Evolutionary conservation across 768 basidiomycete species (phyloP).

Genomic region (Pleurotus djamor): DNA sequence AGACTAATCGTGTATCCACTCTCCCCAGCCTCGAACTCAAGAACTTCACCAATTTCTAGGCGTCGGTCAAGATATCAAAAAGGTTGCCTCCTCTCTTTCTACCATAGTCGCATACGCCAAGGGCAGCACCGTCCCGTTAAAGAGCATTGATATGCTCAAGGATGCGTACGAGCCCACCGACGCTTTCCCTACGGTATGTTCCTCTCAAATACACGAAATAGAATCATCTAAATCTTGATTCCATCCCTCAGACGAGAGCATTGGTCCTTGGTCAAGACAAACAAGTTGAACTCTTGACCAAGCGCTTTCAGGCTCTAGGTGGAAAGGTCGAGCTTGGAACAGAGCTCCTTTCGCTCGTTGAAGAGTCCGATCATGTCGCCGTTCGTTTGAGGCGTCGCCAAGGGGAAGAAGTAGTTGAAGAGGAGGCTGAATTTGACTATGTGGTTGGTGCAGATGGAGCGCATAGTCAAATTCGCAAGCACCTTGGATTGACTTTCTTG

Average conservation of each 20-base stretch:
- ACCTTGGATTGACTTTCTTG: constrained; percentile 36
- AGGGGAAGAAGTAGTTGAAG: constrained; percentile 19
- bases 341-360: constrained; percentile 30
- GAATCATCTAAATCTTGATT: not conserved
- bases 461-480: constrained; percentile 31
- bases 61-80: constrained; percentile 12
- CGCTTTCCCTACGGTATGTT: constrained; percentile 15
- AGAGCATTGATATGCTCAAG: not conserved
- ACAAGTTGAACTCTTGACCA: constrained; percentile 27
- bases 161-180: constrained; percentile 12
- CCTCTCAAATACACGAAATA: not conserved
- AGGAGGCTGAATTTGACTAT: constrained; percentile 24
- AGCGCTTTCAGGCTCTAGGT: constrained; percentile 20
- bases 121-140: constrained; percentile 7
- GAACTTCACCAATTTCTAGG: constrained; percentile 23
- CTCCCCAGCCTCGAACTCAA: constrained; percentile 17
- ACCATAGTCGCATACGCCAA: constrained; percentile 11
- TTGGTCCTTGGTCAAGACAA: constrained; percentile 20
- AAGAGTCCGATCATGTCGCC: constrained; percentile 24
- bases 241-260: constrained; percentile 13
- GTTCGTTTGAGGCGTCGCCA: constrained; percentile 19
- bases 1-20: not conserved
- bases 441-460: constrained; percentile 43
- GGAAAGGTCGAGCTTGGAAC: constrained; percentile 29
- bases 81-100: not conserved